Base-by-base conservation (phyloP, 371 early-diverging fungal species). In the Mortierella sp. region DNA sequence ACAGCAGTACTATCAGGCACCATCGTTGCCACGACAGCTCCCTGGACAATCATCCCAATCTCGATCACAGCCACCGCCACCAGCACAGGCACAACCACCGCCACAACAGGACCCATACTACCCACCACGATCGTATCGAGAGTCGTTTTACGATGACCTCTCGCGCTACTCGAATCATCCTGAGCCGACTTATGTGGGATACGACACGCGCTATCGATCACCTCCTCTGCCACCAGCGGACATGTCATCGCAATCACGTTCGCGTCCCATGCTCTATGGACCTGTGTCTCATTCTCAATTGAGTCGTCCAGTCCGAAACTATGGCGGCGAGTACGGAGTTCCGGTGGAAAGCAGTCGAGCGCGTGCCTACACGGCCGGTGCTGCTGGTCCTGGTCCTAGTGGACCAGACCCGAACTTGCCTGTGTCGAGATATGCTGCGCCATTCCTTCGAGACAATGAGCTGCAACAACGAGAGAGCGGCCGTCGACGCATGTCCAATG, bases 351-450 rank as follows among this genome's bases (percentile, higher is more conserved):
- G 7, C 7, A 34, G 34, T 34, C n/a, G n/a, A n/a, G 34, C 34
- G 4, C 34, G 34, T 34, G 10, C 34, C 4, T 34, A 4, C 34
- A 34, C 10, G 34, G 34, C 10, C 10, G 34, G 34, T 34, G 7
- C 34, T 34, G 7, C 47, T 17, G 47, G 16, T 44, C 9, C 31
- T 37, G 48, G 57, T 5, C 17, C 27, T 5, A 51, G 34, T 1
- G 51, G 3, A 2, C 54, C 47, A 22, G 47, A 34, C 10, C 7
- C 34, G 7, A 34, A 68, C 25, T 64, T 68, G 44, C 77, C 77
- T 8, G 77, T 63, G 5, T 76, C 77, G 1, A 64, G 76, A 16
- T 76, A 76, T 54, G 76, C 76, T 5, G 64, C 76, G 1, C 76
- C 76, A 0, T 64, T 67, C 41, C 22, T 76, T 12, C 45, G 76